Evolutionary conservation across 2,329 filamentous ascomycete species (phyloP).

Genomic region (Curvularia eragrostidis): DNA sequence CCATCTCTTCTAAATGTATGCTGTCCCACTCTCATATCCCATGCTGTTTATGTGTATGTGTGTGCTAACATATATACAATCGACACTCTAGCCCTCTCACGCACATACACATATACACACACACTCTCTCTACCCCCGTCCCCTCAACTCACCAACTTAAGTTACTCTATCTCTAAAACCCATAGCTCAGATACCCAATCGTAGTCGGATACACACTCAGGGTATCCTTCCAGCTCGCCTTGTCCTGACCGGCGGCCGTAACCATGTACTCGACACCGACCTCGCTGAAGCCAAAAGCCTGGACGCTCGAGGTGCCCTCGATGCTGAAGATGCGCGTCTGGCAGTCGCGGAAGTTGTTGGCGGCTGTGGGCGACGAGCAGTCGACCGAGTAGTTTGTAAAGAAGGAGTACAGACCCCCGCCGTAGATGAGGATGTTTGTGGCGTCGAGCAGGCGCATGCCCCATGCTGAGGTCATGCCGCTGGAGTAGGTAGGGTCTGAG

Average conservation of each 20-base stretch:
- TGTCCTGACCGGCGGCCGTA: conserved; percentile 51
- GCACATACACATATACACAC: no score
- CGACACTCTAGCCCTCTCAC: background rate
- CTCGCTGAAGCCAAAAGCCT: conserved; percentile 59
- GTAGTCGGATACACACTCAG: conserved; percentile 50
- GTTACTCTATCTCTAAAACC: no score
- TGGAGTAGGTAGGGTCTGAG: conserved; percentile 72
- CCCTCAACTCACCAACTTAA: no score
- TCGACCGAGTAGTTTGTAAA: conserved; percentile 66
- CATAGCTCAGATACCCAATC: conserved; percentile 45
- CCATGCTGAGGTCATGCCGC: conserved; percentile 58
- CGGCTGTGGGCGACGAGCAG: conserved; percentile 35
- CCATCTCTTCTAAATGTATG: background rate
- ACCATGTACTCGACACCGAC: conserved; percentile 58
- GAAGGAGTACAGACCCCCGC: conserved; percentile 73
- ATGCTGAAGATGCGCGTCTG: conserved; percentile 60
- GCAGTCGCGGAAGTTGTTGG: conserved; percentile 51
- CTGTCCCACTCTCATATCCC: background rate
- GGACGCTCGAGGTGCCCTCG: conserved; percentile 51
- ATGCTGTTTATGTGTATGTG: background rate
- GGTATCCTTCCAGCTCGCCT: conserved; percentile 58
- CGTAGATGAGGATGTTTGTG: conserved; percentile 65
- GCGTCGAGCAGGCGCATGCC: conserved; percentile 68
- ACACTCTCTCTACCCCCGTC: conserved; percentile 3
- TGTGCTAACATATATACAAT: background rate